Conservation (phyloP, 2,329 filamentous ascomycete genomes). For the Apiospora phragmitis region DNA sequence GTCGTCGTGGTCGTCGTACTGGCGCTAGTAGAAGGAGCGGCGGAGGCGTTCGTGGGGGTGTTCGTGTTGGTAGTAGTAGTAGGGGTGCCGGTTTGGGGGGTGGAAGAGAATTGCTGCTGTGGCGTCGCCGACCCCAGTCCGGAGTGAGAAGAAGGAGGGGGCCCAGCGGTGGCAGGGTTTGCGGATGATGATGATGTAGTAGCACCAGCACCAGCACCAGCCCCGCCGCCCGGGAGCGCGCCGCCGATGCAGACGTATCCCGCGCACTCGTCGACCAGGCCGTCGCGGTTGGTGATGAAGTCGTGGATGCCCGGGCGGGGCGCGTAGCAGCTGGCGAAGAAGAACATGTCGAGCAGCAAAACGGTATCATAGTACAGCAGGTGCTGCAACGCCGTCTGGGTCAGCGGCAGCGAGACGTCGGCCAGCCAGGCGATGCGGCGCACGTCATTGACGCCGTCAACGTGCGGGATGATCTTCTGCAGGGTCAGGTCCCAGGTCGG, state of each 20-base stretch:
- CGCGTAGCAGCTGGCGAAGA: slow-evolving; percentile 89
- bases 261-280: slow-evolving; percentile 82
- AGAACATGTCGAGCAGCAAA: slow-evolving; percentile 90
- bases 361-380: slow-evolving; percentile 92
- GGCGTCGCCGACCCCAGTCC: too few species aligned
- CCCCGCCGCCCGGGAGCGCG: slow-evolving; percentile 15
- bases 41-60: background rate
- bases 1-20: background rate
- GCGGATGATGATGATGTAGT: background rate
- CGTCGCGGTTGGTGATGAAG: slow-evolving; percentile 74
- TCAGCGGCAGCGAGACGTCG: slow-evolving; percentile 83
- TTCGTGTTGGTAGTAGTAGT: slow-evolving; percentile 10
- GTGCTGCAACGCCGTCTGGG: slow-evolving; percentile 83
- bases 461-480: slow-evolving; percentile 76
- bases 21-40: background rate
- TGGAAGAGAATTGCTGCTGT: background rate
- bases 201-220: background rate
- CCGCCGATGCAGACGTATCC: slow-evolving; percentile 68
- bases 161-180: background rate
- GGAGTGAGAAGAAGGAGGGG: too few species aligned
- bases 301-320: slow-evolving; percentile 74
- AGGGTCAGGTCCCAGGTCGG: slow-evolving; percentile 76
- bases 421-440: slow-evolving; percentile 82
- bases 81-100: background rate
- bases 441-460: slow-evolving; percentile 90